Percentiles rank a stretch among this genome's conserved stretches.
Evolutionary conservation across 352 stramenopile genomes (phyloP).

Genomic region (Pythium aphanidermatum): DNA sequence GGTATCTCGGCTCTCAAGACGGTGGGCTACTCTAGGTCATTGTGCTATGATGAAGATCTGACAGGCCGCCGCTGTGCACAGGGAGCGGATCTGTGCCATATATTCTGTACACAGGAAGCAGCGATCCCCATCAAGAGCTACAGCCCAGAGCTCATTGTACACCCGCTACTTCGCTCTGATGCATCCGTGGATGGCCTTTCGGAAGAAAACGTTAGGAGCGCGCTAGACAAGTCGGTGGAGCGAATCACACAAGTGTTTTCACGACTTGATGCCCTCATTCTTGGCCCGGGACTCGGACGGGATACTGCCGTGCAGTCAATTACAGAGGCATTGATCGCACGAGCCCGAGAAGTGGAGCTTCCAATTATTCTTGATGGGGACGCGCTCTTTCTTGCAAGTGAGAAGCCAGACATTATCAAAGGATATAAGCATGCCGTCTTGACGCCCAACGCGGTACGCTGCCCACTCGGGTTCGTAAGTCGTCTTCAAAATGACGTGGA

Average conservation of each 20-base stretch:
- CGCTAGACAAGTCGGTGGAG: constrained; percentile 31
- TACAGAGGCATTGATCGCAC: constrained; percentile 55
- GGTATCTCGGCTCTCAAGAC: constrained; percentile 91
- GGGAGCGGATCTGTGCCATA: constrained; percentile 93
- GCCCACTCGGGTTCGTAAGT: too few species aligned
- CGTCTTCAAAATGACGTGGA: too few species aligned
- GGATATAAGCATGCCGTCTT: constrained; percentile 82
- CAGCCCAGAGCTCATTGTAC: constrained; percentile 95
- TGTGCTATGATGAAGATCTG: too few species aligned
- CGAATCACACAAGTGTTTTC: constrained; percentile 51
- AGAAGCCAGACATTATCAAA: constrained; percentile 53
- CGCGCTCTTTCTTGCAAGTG: constrained; percentile 87
- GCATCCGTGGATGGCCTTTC: constrained; percentile 12
- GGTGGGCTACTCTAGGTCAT: too few species aligned
- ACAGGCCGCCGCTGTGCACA: too few species aligned
- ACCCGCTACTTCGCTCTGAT: constrained; percentile 69
- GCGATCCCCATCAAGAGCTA: constrained; percentile 97
- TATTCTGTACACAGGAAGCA: constrained; percentile 94
- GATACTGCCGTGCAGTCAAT: constrained; percentile 85
- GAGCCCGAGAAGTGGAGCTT: constrained; percentile 59
- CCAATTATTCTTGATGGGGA: constrained; percentile 95
- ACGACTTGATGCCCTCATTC: constrained; percentile 71
- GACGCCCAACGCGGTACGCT: constrained; percentile 89
- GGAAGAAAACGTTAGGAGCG: constrained; percentile 4
- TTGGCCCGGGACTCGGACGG: constrained; percentile 93